Evolutionary conservation across 768 basidiomycete genomes (phyloP).

Genomic region (Mycena maculata): DNA sequence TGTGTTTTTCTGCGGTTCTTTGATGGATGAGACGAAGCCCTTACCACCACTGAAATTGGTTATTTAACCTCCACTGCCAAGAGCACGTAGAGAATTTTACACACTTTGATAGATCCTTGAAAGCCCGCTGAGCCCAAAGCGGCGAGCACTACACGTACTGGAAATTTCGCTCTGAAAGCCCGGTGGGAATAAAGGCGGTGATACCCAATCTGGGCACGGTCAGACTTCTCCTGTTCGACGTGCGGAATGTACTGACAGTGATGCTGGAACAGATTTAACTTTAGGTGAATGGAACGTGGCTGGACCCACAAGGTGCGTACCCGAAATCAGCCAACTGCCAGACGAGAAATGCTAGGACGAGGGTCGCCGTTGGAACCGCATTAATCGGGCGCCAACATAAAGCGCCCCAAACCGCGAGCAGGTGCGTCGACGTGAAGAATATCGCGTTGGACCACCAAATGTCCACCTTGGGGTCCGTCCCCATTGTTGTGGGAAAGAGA

Average conservation of each 20-base stretch:
- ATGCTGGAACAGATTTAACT: constrained; percentile 54
- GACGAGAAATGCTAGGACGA: constrained; percentile 63
- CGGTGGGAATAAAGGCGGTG: constrained; percentile 85
- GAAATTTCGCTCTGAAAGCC: constrained; percentile 68
- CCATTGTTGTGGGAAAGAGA: constrained; percentile 14
- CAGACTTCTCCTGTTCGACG: background rate
- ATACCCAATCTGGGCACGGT: constrained; percentile 64
- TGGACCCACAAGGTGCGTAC: constrained; percentile 47
- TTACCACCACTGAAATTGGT: constrained; percentile 61
- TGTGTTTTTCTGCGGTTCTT: background rate
- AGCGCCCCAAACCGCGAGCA: constrained; percentile 66
- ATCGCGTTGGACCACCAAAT: constrained; percentile 72
- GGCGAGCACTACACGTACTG: constrained; percentile 69
- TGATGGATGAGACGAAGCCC: constrained; percentile 26
- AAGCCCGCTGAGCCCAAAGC: constrained; percentile 78
- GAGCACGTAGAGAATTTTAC: constrained; percentile 25
- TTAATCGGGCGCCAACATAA: constrained; percentile 59
- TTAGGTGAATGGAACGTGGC: background rate
- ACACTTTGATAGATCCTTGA: constrained; percentile 83
- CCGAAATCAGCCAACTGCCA: constrained; percentile 83
- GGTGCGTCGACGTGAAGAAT: constrained; percentile 69
- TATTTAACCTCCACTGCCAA: constrained; percentile 10
- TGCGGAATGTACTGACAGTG: constrained; percentile 45
- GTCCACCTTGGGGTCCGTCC: constrained; percentile 45
- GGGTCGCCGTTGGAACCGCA: constrained; percentile 55